phyloP scores from a whole-genome alignment of 1,284 basidiomycete species.

The Tilletia horrida region DNA sequence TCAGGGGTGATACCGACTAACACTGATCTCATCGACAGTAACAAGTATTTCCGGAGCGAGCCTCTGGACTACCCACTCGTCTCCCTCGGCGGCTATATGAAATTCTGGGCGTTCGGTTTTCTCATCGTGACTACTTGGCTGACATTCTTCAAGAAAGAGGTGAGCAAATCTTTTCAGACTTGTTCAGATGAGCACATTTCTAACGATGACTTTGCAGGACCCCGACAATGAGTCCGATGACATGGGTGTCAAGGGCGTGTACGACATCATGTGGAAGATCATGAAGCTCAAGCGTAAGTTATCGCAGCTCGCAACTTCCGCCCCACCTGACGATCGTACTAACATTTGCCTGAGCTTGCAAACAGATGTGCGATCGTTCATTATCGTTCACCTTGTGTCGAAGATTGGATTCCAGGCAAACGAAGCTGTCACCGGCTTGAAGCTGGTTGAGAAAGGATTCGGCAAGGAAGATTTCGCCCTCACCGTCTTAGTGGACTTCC shows the following conservation, averaged over 20 bases:
- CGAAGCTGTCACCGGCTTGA: conserved; percentile 85
- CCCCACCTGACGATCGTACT: not conserved
- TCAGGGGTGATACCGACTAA: not conserved
- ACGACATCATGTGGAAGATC: conserved; percentile 90
- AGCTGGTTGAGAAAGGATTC: conserved; percentile 94
- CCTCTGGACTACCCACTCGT: conserved; percentile 74
- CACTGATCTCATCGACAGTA: conserved; percentile 49
- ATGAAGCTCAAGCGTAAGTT: conserved; percentile 76
- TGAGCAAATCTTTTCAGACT: conserved; percentile 48
- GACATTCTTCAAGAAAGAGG: conserved; percentile 83
- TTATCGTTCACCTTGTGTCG: conserved; percentile 81
- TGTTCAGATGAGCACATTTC: not conserved
- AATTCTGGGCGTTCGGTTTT: conserved; percentile 80
- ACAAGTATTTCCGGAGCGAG: conserved; percentile 67
- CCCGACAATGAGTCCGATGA: conserved; percentile 59
- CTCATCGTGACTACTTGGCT: conserved; percentile 82
- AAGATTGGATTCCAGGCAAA: conserved; percentile 96
- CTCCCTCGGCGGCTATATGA: conserved; percentile 75
- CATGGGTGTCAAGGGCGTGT: conserved; percentile 85
- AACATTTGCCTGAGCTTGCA: not conserved
- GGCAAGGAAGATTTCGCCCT: conserved; percentile 91
- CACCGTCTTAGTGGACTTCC: conserved; percentile 93
- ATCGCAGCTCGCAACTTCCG: conserved; percentile 18
- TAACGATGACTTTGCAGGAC: not conserved
- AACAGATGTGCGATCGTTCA: conserved; percentile 83